phyloP scores from a whole-genome alignment of 2,329 filamentous ascomycete genomes.

The Dryadomyces quercivorus region DNA sequence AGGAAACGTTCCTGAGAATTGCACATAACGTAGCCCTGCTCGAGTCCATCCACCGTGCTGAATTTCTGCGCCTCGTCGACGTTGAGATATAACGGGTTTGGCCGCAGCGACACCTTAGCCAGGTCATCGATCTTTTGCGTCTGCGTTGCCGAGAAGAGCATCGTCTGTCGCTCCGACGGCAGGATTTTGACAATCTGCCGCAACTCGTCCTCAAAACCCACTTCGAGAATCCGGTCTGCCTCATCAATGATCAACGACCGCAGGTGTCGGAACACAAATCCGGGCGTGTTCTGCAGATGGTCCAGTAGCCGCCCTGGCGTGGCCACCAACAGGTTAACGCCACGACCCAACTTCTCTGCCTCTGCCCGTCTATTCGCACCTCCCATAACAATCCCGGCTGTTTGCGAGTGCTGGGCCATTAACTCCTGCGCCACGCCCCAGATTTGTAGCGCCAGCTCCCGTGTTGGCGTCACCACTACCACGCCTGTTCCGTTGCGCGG shows the following conservation, averaged over 20 bases:
- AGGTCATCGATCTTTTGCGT: conserved; percentile 98
- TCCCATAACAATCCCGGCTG: conserved; percentile 64
- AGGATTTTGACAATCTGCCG: conserved; percentile 90
- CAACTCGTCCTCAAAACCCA: conserved; percentile 99
- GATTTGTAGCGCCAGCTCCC: conserved; percentile 89
- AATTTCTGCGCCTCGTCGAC: conserved; percentile 70
- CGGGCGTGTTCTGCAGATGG: conserved; percentile 83
- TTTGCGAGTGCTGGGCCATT: conserved; percentile 86
- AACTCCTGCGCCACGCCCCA: conserved; percentile 90
- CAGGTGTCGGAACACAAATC: conserved; percentile 85
- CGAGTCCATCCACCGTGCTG: conserved; percentile 83
- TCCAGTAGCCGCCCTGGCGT: conserved; percentile 88
- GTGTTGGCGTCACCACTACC: conserved; percentile 82
- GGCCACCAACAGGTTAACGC: conserved; percentile 87
- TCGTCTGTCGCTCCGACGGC: conserved; percentile 78
- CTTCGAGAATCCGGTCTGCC: conserved; percentile 90
- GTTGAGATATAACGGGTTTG: conserved; percentile 91
- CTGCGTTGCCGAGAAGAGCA: conserved; percentile 98
- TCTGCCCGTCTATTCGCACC: conserved; percentile 86
- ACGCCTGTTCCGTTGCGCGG: conserved; percentile 88
- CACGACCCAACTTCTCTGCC: conserved; percentile 86
- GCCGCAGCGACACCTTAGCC: conserved; percentile 80
- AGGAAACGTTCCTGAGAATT: conserved; percentile 90
- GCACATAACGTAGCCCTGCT: conserved; percentile 92
- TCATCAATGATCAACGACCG: conserved; percentile 92